phyloP scores from a whole-genome alignment of 768 basidiomycete species.

The Podaxis pistillaris region DNA sequence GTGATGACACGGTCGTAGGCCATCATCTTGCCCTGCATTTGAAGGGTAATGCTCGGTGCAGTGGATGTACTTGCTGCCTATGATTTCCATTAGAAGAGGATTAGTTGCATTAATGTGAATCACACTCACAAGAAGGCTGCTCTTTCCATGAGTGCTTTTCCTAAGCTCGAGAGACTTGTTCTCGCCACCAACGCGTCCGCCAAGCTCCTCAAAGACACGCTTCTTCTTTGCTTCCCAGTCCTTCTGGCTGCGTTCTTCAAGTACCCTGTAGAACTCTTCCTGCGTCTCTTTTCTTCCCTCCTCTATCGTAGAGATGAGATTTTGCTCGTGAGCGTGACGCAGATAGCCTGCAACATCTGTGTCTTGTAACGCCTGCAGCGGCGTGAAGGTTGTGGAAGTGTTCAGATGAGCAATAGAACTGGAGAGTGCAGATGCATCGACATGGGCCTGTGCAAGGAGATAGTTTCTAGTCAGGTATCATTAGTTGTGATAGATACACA shows the following conservation, averaged over 20 bases:
- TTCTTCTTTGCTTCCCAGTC: slow-evolving; percentile 94
- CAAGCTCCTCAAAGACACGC: slow-evolving; percentile 86
- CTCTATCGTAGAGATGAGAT: slow-evolving; percentile 91
- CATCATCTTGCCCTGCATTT: slow-evolving; percentile 96
- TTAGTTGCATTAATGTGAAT: neutral
- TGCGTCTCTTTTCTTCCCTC: slow-evolving; percentile 85
- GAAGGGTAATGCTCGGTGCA: slow-evolving; percentile 59
- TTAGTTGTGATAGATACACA: slow-evolving; percentile 7
- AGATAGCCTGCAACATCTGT: slow-evolving; percentile 93
- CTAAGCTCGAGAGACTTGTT: slow-evolving; percentile 59
- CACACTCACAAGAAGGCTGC: slow-evolving; percentile 46
- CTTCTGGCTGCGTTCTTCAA: slow-evolving; percentile 70
- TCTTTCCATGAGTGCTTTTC: slow-evolving; percentile 61
- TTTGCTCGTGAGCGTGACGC: slow-evolving; percentile 93
- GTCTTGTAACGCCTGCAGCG: slow-evolving; percentile 90
- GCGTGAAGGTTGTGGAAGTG: slow-evolving; percentile 79
- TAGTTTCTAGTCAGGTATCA: slow-evolving; percentile 60
- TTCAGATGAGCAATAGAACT: slow-evolving; percentile 83
- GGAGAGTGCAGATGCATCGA: slow-evolving; percentile 87
- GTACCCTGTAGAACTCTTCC: slow-evolving; percentile 76
- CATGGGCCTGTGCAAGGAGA: slow-evolving; percentile 88
- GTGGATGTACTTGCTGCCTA: slow-evolving; percentile 25
- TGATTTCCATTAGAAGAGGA: neutral
- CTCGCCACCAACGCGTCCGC: slow-evolving; percentile 60
- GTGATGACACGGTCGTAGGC: slow-evolving; percentile 83